Conservation (phyloP, 352 stramenopile species). For the Phytophthora capsici region DNA sequence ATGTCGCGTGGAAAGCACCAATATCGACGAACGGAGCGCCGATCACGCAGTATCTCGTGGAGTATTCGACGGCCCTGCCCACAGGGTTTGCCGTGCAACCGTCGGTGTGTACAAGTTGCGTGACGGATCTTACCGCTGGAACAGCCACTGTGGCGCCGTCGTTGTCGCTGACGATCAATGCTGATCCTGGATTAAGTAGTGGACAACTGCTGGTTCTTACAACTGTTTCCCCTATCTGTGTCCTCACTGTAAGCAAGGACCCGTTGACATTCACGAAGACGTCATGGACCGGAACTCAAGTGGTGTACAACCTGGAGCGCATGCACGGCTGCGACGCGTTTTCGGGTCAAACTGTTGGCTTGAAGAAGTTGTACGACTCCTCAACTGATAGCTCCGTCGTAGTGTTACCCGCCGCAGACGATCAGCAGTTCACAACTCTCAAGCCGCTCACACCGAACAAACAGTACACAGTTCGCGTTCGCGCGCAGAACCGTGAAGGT, state of each 20-base stretch:
- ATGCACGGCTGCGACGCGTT: slow-evolving; percentile 79
- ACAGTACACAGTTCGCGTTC: slow-evolving; percentile 83
- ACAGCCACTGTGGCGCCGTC: slow-evolving; percentile 18
- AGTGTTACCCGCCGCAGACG: slow-evolving; percentile 26
- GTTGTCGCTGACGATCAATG: slow-evolving; percentile 56
- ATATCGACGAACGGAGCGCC: slow-evolving; percentile 66
- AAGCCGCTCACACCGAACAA: slow-evolving; percentile 51
- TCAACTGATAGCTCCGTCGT: slow-evolving; percentile 49
- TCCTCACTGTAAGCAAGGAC: slow-evolving; percentile 51
- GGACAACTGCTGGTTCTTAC: slow-evolving; percentile 57
- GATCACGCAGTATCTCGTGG: slow-evolving; percentile 82
- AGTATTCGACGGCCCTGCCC: slow-evolving; percentile 65
- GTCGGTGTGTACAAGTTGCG: slow-evolving; percentile 59
- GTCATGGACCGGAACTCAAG: slow-evolving; percentile 40
- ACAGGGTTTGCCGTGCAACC: slow-evolving; percentile 47
- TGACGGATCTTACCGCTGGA: slow-evolving; percentile 39
- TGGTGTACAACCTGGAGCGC: slow-evolving; percentile 49
- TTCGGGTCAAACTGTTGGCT: slow-evolving; percentile 25
- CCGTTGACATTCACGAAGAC: slow-evolving; percentile 32
- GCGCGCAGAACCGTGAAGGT: slow-evolving; percentile 87
- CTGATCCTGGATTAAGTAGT: slow-evolving; percentile 33
- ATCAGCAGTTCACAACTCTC: slow-evolving; percentile 24
- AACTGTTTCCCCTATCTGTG: slow-evolving; percentile 50
- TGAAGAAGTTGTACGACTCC: slow-evolving; percentile 55
- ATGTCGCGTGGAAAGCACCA: slow-evolving; percentile 86